Percentiles rank a stretch among this genome's conserved stretches.
Conservation (phyloP, 2,329 filamentous ascomycete species). For the Aureobasidium sp. region DNA sequence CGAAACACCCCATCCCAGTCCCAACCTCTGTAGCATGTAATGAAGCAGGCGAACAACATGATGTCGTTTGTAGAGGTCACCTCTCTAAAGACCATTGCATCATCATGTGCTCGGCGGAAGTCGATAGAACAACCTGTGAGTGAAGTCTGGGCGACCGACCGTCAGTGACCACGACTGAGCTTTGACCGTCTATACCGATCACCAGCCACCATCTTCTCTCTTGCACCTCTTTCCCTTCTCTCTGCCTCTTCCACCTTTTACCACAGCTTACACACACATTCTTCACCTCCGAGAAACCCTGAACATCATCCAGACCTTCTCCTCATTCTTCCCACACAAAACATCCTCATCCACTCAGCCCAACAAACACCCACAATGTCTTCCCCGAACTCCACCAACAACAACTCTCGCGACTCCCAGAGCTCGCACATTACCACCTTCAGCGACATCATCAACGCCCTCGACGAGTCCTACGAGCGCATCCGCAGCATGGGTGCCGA, state of each 20-base stretch:
- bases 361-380: constrained; percentile 3
- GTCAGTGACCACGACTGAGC: neutral
- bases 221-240: neutral
- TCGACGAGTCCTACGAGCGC: neutral
- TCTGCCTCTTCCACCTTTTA: neutral
- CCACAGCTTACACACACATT: neutral
- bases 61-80: neutral
- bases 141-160: neutral
- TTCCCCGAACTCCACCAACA: neutral
- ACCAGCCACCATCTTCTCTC: neutral
- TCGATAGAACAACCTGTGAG: neutral
- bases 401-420: neutral
- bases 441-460: neutral
- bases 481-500: neutral
- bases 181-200: neutral
- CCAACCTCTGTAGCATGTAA: neutral
- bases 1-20: neutral
- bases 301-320: neutral
- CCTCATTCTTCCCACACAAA: neutral
- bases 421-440: constrained; percentile 4
- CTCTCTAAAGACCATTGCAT: neutral
- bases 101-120: neutral
- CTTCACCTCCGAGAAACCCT: neutral
- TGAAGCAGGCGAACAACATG: neutral
- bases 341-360: neutral